Conservation (phyloP, 257 asterid species). For the Plantago major region DNA sequence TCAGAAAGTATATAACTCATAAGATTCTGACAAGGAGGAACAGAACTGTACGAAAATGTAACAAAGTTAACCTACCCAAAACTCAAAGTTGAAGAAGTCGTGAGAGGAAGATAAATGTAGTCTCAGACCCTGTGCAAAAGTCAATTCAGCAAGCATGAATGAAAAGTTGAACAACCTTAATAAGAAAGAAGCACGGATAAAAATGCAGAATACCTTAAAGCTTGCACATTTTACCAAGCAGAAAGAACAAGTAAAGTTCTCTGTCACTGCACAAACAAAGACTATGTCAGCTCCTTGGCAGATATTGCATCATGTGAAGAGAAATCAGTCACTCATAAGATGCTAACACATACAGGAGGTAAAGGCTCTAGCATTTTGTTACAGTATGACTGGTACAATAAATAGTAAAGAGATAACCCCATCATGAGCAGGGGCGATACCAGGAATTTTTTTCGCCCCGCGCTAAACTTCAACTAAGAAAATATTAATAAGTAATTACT, state of each 20-base stretch:
- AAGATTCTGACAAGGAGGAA: slow-evolving; percentile 5
- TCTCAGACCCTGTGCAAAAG: slow-evolving; percentile 73
- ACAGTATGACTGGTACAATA: too few relatives aligned
- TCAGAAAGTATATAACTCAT: slow-evolving; percentile 11
- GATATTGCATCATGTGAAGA: not conserved
- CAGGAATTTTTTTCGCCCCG: too few relatives aligned
- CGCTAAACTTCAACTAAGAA: too few relatives aligned
- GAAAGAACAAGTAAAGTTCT: slow-evolving; percentile 96
- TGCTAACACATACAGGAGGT: too few relatives aligned
- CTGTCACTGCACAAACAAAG: slow-evolving; percentile 69
- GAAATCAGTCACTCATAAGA: not conserved
- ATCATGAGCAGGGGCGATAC: too few relatives aligned
- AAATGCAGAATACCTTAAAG: slow-evolving; percentile 62
- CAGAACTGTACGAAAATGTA: slow-evolving; percentile 14
- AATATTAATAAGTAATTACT: too few relatives aligned
- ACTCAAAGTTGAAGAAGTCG: slow-evolving; percentile 91
- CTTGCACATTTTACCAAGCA: slow-evolving; percentile 97
- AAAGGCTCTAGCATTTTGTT: too few relatives aligned
- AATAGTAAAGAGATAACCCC: too few relatives aligned
- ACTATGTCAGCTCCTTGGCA: slow-evolving; percentile 29
- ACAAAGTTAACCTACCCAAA: slow-evolving; percentile 76
- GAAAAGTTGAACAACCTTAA: slow-evolving; percentile 15
- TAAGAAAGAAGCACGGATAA: slow-evolving; percentile 19
- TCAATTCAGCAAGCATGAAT: slow-evolving; percentile 24
- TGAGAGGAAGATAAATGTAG: slow-evolving; percentile 76